Base-by-base conservation (phyloP, 2,329 filamentous ascomycete genomes). In the Fusarium succisae region DNA sequence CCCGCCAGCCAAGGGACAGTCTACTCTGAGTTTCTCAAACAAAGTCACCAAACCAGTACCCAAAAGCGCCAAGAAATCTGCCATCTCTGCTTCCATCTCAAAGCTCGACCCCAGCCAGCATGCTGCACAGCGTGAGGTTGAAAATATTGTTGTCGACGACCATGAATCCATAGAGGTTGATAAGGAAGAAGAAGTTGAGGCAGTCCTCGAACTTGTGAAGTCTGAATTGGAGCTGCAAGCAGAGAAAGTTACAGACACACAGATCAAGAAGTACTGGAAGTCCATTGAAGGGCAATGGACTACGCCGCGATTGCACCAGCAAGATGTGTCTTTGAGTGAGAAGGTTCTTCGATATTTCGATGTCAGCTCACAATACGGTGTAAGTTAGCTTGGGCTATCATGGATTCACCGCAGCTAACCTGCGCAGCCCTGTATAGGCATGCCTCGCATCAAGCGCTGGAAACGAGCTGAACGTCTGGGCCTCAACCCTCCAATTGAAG, bases 321-420 rank as follows among this genome's bases (percentile, higher is more conserved):
- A 92, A 77, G 91, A 87, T 6, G 80, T 98, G 76, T 88, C 86
- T 17, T 75, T 93, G 51, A 87, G 92, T 63, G 95, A 98, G 87
- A 98, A 96, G 86, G 91, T 98, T 32, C 83, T 98, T 78, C 87
- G 96, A 72, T 94, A 98, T 81, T 99, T 96, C 83, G 96, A 99
- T 81, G 92, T 97, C 75, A 96, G 92, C 79, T 94, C 90, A 69
- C 94, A 98, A 79, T 99, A 94, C 81, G 96, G 96, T 64, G 95
- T 97, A 90, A 86, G 93, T 91, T n/a, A n/a, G 20, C 37, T 48
- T 26, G 17, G 12, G 20, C 28, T n/a, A 24, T 18, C 9, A 24
- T 26, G 17, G 39, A 37, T 45, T 15, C 30, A 7, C 38, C 43
- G 18, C 35, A 66, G n/a, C 67, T 70, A 60, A 70, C 20, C 18